Evolutionary conservation across 495 filamentous ascomycete genomes (phyloP).

Genomic region (Penicillium silybi): DNA sequence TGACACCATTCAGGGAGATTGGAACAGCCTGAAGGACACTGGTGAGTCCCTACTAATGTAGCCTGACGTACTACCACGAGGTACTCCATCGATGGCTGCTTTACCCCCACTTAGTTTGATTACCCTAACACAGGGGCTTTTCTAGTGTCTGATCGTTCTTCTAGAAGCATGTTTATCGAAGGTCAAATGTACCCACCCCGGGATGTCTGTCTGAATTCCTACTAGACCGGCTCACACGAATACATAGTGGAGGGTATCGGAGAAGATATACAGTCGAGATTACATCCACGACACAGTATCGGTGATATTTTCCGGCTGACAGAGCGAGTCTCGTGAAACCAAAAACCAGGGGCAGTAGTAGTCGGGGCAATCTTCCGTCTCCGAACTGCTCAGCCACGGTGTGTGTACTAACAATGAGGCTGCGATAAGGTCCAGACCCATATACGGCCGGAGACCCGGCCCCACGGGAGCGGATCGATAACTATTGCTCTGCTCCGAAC

Average conservation of each 20-base stretch:
- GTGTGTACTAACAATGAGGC: not conserved
- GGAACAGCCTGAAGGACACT: too few relatives aligned
- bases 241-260: too few relatives aligned
- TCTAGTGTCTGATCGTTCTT: too few relatives aligned
- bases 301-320: too few relatives aligned
- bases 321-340: not conserved
- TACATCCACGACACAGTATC: too few relatives aligned
- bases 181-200: too few relatives aligned
- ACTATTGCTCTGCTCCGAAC: not conserved
- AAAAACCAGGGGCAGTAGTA: not conserved
- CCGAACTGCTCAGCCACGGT: not conserved
- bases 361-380: not conserved
- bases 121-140: too few relatives aligned
- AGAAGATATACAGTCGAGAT: too few relatives aligned
- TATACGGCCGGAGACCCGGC: constrained; percentile 3
- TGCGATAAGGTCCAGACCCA: constrained; percentile 9
- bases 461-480: constrained; percentile 9
- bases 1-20: too few relatives aligned
- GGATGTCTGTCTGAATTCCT: too few relatives aligned
- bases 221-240: too few relatives aligned
- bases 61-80: not conserved
- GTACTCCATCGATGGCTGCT: not conserved
- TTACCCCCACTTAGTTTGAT: not conserved
- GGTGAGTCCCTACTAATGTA: too few relatives aligned
- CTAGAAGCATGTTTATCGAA: not conserved